Evolutionary conservation across 345 rosid species (phyloP).

Genomic region (Eucalyptus regnans): DNA sequence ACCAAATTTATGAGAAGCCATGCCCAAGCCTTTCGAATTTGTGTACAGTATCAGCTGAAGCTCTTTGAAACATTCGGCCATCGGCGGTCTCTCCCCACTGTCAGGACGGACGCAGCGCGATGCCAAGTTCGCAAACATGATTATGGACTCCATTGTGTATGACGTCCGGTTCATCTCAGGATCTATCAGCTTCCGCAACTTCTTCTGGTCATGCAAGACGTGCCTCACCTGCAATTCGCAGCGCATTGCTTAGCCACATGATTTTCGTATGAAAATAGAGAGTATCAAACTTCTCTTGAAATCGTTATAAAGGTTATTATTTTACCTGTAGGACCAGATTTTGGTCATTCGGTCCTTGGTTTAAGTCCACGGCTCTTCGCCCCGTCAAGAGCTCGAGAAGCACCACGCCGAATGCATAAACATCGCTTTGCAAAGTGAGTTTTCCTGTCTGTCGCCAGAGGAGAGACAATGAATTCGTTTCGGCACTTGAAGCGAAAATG

Average conservation of each 20-base stretch:
- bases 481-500: background rate
- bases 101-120: background rate
- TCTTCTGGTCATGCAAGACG: background rate
- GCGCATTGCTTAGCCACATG: background rate
- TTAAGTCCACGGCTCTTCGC: slow-evolving; percentile 1
- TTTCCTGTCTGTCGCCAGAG: background rate
- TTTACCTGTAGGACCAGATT: slow-evolving; percentile 1
- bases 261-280: background rate
- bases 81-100: background rate
- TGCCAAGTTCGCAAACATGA: background rate
- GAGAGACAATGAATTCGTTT: background rate
- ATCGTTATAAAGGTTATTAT: background rate
- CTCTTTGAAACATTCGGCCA: background rate
- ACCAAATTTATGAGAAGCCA: background rate
- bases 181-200: background rate
- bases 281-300: background rate
- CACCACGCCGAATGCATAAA: slow-evolving; percentile 1
- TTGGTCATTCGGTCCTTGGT: slow-evolving; percentile 1
- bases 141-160: background rate
- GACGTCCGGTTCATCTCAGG: background rate
- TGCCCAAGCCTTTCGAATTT: background rate
- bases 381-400: background rate
- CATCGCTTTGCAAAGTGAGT: slow-evolving; percentile 1
- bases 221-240: background rate
- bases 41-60: background rate